phyloP scores from a whole-genome alignment of 2,329 filamentous ascomycete genomes.

The Aspergillus ochraceoroseus region DNA sequence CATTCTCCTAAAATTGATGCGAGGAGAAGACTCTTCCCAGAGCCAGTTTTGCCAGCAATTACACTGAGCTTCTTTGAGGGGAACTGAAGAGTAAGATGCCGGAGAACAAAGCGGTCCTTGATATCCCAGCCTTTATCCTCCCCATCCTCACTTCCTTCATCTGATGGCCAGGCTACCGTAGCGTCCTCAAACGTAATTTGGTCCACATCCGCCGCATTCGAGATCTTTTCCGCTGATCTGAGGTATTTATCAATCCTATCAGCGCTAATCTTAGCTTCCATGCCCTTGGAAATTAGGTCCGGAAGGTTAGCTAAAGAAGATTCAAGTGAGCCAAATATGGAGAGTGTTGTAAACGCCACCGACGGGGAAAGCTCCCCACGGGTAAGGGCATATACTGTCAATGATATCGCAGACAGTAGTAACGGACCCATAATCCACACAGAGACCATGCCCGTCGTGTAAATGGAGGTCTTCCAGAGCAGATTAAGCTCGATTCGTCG shows the following conservation, averaged over 20 bases:
- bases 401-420: conserved; percentile 64
- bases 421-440: conserved; percentile 71
- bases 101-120: conserved; percentile 53
- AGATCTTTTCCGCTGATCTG: conserved; percentile 60
- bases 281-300: conserved; percentile 63
- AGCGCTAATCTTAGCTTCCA: conserved; percentile 70
- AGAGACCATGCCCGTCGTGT: conserved; percentile 58
- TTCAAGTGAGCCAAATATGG: conserved; percentile 69
- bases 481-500: conserved; percentile 61
- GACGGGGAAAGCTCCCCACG: conserved; percentile 63
- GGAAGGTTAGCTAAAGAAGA: conserved; percentile 65
- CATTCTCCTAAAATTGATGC: conserved; percentile 69
- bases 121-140: conserved; percentile 35
- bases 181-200: conserved; percentile 62
- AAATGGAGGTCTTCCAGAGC: conserved; percentile 61
- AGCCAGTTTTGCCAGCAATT: conserved; percentile 70
- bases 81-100: conserved; percentile 62
- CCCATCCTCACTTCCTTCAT: conserved; percentile 49
- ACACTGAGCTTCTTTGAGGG: conserved; percentile 67
- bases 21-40: conserved; percentile 69
- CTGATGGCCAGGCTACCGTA: conserved; percentile 68
- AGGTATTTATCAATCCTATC: conserved; percentile 69
- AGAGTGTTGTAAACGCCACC: conserved; percentile 71
- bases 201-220: conserved; percentile 49
- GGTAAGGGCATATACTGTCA: conserved; percentile 62